phyloP scores from a whole-genome alignment of 2,329 filamentous ascomycete species.

The Sarocladiaceae sp. region DNA sequence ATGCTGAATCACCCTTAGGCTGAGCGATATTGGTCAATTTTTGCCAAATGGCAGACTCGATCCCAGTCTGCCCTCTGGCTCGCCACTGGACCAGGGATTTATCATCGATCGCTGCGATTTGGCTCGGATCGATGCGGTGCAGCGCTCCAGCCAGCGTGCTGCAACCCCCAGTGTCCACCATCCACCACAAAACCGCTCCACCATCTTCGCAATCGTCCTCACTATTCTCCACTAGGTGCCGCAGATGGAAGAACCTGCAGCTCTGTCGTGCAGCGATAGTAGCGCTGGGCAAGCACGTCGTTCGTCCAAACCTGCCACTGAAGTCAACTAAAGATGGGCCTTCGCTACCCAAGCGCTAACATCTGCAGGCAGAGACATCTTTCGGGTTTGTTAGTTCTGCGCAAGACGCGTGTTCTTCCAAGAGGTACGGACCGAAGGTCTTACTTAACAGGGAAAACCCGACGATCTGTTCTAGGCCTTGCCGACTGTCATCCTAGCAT shows the following conservation, averaged over 20 bases:
- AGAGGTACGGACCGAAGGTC: no score
- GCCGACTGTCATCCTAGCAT: no score
- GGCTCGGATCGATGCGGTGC: conserved; percentile 5
- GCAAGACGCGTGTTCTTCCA: background rate
- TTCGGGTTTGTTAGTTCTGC: background rate
- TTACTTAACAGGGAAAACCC: no score
- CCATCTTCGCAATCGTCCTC: background rate
- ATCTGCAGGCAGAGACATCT: no score
- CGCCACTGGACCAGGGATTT: background rate
- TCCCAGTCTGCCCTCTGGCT: background rate
- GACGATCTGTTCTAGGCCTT: background rate
- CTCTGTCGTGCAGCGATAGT: background rate
- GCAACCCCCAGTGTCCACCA: background rate
- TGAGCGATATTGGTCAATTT: no score
- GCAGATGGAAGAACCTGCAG: background rate
- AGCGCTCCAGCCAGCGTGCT: background rate
- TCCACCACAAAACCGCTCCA: conserved; percentile 1
- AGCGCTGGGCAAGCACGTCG: background rate
- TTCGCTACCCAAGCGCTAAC: no score
- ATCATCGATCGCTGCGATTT: conserved; percentile 1
- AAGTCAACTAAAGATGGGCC: no score
- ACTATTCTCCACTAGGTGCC: background rate
- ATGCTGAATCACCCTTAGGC: no score
- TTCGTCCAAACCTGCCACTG: no score
- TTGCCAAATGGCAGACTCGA: background rate